Conservation (phyloP, 371 early-diverging fungal genomes). For the Mortierella sp. region DNA sequence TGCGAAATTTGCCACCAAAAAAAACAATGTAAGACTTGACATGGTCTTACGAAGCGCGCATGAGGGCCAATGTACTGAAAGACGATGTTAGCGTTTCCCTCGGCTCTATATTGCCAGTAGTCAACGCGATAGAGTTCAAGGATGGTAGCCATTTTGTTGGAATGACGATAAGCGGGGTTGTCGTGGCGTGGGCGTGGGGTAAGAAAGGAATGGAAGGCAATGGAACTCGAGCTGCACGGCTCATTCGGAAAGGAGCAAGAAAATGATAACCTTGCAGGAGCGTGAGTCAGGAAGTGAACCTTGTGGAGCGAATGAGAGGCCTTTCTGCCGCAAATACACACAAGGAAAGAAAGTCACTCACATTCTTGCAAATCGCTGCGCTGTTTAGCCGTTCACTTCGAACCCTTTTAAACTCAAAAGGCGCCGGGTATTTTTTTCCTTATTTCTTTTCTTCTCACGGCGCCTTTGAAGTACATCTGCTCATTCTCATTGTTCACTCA, state of each 20-base stretch:
- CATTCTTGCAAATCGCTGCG: background rate
- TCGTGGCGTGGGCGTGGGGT: background rate
- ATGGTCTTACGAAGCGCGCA: constrained; percentile 35
- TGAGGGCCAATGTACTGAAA: constrained; percentile 44
- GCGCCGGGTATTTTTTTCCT: background rate
- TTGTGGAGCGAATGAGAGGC: background rate
- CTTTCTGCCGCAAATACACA: background rate
- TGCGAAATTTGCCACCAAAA: background rate
- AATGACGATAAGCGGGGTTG: background rate
- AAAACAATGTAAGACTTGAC: background rate
- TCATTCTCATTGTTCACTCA: background rate
- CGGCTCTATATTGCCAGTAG: constrained; percentile 50
- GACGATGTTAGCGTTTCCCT: constrained; percentile 58
- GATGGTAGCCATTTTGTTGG: constrained; percentile 27
- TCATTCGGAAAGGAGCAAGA: background rate
- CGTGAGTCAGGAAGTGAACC: background rate
- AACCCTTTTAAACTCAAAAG: background rate
- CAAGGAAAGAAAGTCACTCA: background rate
- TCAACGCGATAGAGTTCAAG: constrained; percentile 32
- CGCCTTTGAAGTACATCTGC: background rate
- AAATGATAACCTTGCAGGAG: background rate
- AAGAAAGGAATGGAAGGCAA: constrained; percentile 15
- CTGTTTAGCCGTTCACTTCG: background rate
- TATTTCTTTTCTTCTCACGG: constrained; percentile 5
- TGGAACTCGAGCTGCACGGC: constrained; percentile 2